Base-by-base conservation (phyloP, 176 grass and related monocot genomes). In the Oryza longistaminata region DNA sequence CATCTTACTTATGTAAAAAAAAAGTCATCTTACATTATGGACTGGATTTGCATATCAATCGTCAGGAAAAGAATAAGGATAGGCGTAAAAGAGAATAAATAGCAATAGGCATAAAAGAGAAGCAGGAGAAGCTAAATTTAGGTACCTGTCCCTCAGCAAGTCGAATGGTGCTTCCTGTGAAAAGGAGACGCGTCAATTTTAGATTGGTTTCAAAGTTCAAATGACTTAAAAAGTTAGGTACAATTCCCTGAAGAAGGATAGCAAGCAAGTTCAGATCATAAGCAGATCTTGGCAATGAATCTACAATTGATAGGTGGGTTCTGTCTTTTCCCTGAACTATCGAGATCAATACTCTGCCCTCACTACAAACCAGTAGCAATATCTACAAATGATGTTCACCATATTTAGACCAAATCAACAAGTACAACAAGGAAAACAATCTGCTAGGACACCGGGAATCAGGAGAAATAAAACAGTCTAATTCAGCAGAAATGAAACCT, bases 121-220 rank as follows among this genome's bases (percentile, higher is more conserved):
- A 58, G 19, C 19, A 52, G 58, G 40, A 60, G 27, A 44, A 22
- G 9, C 66, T 46, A 9, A 61, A 69, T 68, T 62, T 17, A 31
- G 43, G 58, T 85, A 90, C 87, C 87, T 86, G 75, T 17, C 80
- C 88, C 17, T 84, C 71, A 34, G 79, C 80, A 73, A 88, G 34
- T 12, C 37, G 60, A 64, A 88, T 19, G 39, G 66, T 68, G 85
- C 33, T 29, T 34, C 73, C 81, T 35, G 43, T 61, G 27, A 33
- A 76, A 44, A 76, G 48, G 9, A 73, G 53, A 73, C 13, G 26
- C 52, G 58, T 11, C 17, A 49, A 11, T 35, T 58, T 48, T 35
- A 42, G n/a, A 78, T 6, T 27, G 49, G 26, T 60, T 35, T 60
- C 22, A 39, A 8, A 33, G 31, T 73, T 27, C 12, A 64, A 48